These are phyloP conservation scores for Hemileccinum rubropunctum DNA, from an alignment of 768 basidiomycete species.

Conservation along the genomic window DNA sequence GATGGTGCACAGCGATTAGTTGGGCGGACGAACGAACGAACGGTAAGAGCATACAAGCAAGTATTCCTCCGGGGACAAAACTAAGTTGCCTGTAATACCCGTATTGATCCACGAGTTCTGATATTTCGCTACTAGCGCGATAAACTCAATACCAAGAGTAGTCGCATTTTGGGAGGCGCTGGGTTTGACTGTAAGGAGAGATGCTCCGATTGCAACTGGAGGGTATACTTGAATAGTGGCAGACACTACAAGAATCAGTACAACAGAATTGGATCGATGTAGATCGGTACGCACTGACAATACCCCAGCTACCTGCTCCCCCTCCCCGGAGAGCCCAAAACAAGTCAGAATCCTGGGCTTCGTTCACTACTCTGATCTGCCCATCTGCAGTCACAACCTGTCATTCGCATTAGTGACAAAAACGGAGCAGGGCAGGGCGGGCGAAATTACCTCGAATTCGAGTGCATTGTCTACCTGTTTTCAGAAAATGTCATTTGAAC, in stretches of 20 bases:
- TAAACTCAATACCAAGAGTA: slow-evolving; percentile 17
- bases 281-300: slow-evolving; percentile 32
- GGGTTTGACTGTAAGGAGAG: slow-evolving; percentile 9
- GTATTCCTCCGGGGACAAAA: slow-evolving; percentile 7
- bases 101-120: slow-evolving; percentile 12
- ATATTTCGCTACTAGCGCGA: slow-evolving; percentile 16
- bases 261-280: background rate
- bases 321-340: slow-evolving; percentile 57
- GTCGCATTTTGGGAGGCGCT: slow-evolving; percentile 9
- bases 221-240: slow-evolving; percentile 14
- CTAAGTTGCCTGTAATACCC: slow-evolving; percentile 9
- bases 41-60: slow-evolving; percentile 9
- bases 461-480: slow-evolving; percentile 44
- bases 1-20: background rate
- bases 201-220: slow-evolving; percentile 10
- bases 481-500: background rate
- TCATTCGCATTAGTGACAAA: background rate
- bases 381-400: slow-evolving; percentile 42
- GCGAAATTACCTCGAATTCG: slow-evolving; percentile 33
- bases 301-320: slow-evolving; percentile 50
- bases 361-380: slow-evolving; percentile 37
- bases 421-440: background rate
- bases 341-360: slow-evolving; percentile 41
- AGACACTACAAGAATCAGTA: slow-evolving; percentile 13
- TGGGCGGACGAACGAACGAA: background rate